phyloP scores from a whole-genome alignment of 2,329 filamentous ascomycete genomes.

The Furcasterigmium sp. region DNA sequence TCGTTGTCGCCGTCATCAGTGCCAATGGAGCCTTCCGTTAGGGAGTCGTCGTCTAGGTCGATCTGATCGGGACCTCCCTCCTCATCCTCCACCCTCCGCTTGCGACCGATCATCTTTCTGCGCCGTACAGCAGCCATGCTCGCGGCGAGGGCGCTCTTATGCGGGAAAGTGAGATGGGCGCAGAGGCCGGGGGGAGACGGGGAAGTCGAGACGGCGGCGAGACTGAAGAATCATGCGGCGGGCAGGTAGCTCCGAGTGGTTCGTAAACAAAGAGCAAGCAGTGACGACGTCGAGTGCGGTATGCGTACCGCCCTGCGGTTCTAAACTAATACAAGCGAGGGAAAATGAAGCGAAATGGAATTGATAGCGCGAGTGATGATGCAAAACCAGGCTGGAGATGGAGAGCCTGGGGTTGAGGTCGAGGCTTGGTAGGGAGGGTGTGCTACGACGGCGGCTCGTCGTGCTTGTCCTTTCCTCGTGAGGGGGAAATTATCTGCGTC shows the following conservation, averaged over 20 bases:
- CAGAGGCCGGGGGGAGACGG: background rate
- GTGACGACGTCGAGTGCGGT: background rate
- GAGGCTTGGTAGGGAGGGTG: background rate
- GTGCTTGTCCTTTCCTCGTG: conserved; percentile 7
- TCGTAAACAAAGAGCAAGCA: conserved; percentile 1
- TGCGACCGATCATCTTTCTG: conserved; percentile 61
- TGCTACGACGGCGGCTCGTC: background rate
- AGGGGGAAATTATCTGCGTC: conserved; percentile 10
- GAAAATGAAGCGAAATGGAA: no score
- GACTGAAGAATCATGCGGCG: conserved; percentile 1
- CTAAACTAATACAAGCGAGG: no score
- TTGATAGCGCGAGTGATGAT: background rate
- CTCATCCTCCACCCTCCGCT: conserved; percentile 65
- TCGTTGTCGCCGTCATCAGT: conserved; percentile 57
- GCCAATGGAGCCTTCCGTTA: conserved; percentile 57
- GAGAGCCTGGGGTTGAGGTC: background rate
- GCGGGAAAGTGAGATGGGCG: background rate
- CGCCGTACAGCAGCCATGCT: conserved; percentile 50
- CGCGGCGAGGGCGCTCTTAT: background rate
- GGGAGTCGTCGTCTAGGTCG: conserved; percentile 60
- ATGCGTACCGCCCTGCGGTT: conserved; percentile 2
- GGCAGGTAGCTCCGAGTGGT: background rate
- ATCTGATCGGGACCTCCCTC: conserved; percentile 51
- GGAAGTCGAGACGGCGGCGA: background rate
- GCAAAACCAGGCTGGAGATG: background rate